Conservation (phyloP, 2,329 filamentous ascomycete species). For the Didymella keratinophila region DNA sequence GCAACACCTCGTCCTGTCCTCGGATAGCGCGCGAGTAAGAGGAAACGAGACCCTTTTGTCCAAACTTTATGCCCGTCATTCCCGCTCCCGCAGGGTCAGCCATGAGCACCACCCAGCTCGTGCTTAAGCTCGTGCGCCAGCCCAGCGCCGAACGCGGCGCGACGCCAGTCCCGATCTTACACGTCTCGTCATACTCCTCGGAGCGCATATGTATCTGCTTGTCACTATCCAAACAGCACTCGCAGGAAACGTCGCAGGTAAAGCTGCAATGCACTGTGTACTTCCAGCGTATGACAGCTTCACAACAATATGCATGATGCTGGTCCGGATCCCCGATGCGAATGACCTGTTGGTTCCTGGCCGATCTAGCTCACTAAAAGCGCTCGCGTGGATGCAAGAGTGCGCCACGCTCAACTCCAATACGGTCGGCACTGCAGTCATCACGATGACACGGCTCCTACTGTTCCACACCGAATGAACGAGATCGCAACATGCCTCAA, state of each 20-base stretch:
- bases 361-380: constrained; percentile 30
- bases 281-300: constrained; percentile 24
- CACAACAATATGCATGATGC: constrained; percentile 30
- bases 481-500: not conserved
- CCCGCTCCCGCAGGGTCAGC: constrained; percentile 47
- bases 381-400: constrained; percentile 31
- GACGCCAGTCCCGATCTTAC: constrained; percentile 32
- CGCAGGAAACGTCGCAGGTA: constrained; percentile 7
- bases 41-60: constrained; percentile 40
- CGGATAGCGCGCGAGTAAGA: constrained; percentile 32
- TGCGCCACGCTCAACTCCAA: constrained; percentile 27
- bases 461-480: constrained; percentile 10
- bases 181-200: constrained; percentile 34
- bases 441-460: constrained; percentile 21
- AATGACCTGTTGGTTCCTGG: constrained; percentile 35
- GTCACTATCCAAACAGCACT: constrained; percentile 23
- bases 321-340: constrained; percentile 44
- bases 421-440: constrained; percentile 24
- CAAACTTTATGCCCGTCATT: constrained; percentile 52
- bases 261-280: constrained; percentile 22
- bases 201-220: constrained; percentile 22
- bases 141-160: constrained; percentile 37
- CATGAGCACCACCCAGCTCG: constrained; percentile 27
- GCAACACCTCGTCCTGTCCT: constrained; percentile 19
- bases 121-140: constrained; percentile 34